Conservation (phyloP, 805 yeast species). For the Lachancea meyersii region DNA sequence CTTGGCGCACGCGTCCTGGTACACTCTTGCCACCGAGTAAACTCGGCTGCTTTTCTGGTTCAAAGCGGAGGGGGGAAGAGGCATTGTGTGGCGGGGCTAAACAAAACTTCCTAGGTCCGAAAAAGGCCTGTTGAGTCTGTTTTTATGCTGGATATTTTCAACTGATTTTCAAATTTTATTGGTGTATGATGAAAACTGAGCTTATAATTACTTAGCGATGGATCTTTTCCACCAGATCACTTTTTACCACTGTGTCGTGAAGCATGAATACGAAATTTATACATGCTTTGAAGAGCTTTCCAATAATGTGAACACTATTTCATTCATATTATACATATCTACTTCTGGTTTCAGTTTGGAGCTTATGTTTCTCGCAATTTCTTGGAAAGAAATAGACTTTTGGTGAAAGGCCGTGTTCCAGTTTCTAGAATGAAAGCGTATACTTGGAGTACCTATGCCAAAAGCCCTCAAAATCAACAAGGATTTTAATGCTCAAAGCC, state of each 20-base stretch:
- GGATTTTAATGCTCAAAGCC: no score
- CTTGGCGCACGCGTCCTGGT: constrained; percentile 67
- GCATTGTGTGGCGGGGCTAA: constrained; percentile 15
- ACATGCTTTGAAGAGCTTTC: no score
- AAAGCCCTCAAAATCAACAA: no score
- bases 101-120: neutral
- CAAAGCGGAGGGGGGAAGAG: constrained; percentile 32
- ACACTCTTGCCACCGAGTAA: constrained; percentile 66
- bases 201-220: neutral
- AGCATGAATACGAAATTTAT: neutral
- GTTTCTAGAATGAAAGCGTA: no score
- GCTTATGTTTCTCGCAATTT: no score
- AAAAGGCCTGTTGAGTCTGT: neutral
- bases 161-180: neutral
- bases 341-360: no score
- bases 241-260: neutral
- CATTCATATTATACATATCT: no score
- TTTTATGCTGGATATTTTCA: neutral
- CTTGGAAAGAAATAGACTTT: no score
- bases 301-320: no score
- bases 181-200: neutral
- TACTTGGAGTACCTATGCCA: no score
- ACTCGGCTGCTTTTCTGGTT: constrained; percentile 32
- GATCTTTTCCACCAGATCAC: neutral
- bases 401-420: no score